Conservation (phyloP, 2,329 filamentous ascomycete species). For the Calycina herbarum region DNA sequence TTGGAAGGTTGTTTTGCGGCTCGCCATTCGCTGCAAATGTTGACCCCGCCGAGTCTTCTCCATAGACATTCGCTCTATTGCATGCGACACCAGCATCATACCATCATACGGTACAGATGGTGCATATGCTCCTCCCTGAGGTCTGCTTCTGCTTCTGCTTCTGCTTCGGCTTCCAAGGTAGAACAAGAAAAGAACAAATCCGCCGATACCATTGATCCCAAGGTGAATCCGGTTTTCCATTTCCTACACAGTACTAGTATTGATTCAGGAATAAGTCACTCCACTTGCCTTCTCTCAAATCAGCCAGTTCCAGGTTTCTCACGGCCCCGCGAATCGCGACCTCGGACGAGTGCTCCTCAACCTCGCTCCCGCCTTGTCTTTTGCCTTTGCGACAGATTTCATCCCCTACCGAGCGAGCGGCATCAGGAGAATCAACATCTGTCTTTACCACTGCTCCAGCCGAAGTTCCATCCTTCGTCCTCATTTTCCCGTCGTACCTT, state of each 20-base stretch:
- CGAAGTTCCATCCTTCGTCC: no score
- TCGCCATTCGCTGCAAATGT: neutral
- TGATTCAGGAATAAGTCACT: neutral
- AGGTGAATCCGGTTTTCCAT: neutral
- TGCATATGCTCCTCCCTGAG: neutral
- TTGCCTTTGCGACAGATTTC: constrained; percentile 3
- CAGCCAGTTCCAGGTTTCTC: neutral
- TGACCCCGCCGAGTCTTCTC: neutral
- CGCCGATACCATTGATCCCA: neutral
- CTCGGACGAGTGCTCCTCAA: neutral
- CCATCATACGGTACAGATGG: neutral
- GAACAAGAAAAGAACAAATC: neutral
- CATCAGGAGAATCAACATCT: no score
- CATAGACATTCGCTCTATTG: neutral
- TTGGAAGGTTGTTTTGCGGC: neutral
- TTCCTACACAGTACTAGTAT: neutral
- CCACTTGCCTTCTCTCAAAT: neutral
- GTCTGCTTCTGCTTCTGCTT: neutral
- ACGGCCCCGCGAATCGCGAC: neutral
- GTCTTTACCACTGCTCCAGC: no score
- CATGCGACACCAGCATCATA: neutral
- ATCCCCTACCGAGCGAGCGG: neutral
- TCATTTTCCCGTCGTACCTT: no score
- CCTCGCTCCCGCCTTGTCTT: neutral
- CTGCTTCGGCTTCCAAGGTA: neutral